Evolutionary conservation across 2,329 filamentous ascomycete species (phyloP), one percentile per base, ranked within the genome.

Genomic region (Sordariomycetes sp.): DNA sequence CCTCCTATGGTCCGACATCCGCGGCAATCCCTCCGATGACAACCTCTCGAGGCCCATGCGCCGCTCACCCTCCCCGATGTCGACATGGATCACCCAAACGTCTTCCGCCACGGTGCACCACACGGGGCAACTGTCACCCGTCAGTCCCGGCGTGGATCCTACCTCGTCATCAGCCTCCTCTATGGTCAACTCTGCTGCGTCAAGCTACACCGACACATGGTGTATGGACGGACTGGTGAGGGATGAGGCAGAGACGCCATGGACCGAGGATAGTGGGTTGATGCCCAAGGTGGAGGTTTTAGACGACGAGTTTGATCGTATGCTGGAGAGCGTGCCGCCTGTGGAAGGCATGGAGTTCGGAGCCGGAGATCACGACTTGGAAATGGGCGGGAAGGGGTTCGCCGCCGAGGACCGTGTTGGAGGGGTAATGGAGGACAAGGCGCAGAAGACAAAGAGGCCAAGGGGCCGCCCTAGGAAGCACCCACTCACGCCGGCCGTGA

Each of bases 401-500:
- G 12, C 12, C 34, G 22, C 54, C 62, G n/a, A 60, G 64, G 14
- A 62, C 60, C 32, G 16, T 4, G 28, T 24, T 62, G 60, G 51
- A 61, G 59, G 20, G 60, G 60, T 8, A 59, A 68, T 1, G 43
- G 43, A 48, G 2, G 43, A 67, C 72, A 28, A 48, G 20, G 18
- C 18, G 8, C 63, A 70, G 22, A 81, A 81, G 63, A 68, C 70
- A 43, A 87, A 87, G 72, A 78, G 87, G 65, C 86, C 86, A 64
- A 82, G 91, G 66, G 91, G 91, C 37, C 81, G 91, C 58, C 91
- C 91, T 55, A 81, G 90, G 70, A 96, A 96, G 74, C 85, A 91
- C 65, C 88, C 89, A 46, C 74, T 88, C 20, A 79, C 79, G 8
- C 79, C 83, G 1, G 78, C 80, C 40, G 67, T 75, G 18, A 72